Evolutionary conservation across 2,329 filamentous ascomycete species (phyloP), one percentile per base, ranked within the genome.

Genomic region (Geosmithia putterillii): DNA sequence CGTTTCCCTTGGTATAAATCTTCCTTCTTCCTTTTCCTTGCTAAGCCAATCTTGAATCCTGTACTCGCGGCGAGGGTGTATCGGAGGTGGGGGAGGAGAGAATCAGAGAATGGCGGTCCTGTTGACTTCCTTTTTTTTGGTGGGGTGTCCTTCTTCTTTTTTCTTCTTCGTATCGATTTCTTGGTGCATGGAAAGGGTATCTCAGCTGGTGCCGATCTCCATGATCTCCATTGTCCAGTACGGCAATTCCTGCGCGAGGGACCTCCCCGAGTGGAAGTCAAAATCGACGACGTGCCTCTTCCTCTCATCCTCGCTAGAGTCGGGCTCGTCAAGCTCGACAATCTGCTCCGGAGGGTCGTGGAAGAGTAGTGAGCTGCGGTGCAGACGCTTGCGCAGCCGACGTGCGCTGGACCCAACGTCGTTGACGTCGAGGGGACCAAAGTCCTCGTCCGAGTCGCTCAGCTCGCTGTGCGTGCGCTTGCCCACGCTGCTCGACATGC

Each of bases 381-480:
- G 65, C 42, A 70, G 52, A 35, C 67, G 63, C 47, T 71, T 65
- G 43, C 65, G 63, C 46, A 72, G 57, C 22, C 69, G 64, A 18
- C 69, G 64, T 9, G 70, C 69, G 47, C 67, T 70, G 14, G 65
- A 69, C 14, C 67, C 69, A 9, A 62, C 61, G 18, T 65, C 61
- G 42, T 63, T 61, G 43, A 58, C 60, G 34, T 71, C 67, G 35
- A 61, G 57, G 17, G 59, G 51, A 15, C 58, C 59, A 14, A 61
- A 53, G 37, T 63, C 62, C 12, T 64, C 59, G 9, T 64, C 59
- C 46, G 72, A 69, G 47, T 72, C 71, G 53, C 69, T 72, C 44
- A 72, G 65, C 52, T 74, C 71, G 52, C 65, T 71, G 48, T 73
- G 67, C 21, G 70, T 73, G 34, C 71, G 63, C 58, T 75, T 75